These are phyloP conservation scores for Leptographium galeiforme DNA, from an alignment of 2,329 filamentous ascomycete species.

Conservation along the genomic window DNA sequence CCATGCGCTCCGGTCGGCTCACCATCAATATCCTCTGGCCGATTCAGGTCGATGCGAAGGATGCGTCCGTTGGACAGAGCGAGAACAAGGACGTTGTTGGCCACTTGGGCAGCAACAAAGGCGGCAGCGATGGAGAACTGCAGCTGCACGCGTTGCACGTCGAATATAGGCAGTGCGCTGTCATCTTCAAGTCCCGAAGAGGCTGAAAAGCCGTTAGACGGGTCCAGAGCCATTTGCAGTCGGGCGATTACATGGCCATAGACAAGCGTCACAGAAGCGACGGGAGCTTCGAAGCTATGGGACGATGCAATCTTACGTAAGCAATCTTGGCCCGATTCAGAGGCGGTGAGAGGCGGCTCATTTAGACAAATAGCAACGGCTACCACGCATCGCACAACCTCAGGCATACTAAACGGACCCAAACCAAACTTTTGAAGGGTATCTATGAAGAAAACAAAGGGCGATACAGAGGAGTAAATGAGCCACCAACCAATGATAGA, in stretches of 20 bases:
- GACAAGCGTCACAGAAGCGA: not conserved
- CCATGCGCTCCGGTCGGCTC: slow-evolving; percentile 10
- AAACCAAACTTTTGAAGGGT: not conserved
- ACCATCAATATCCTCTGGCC: slow-evolving; percentile 91
- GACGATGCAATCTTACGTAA: not conserved
- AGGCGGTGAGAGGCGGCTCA: not conserved
- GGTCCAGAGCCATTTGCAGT: slow-evolving; percentile 37
- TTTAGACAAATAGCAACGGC: too few relatives aligned
- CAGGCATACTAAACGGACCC: not conserved
- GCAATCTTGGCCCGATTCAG: not conserved
- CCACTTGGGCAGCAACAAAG: slow-evolving; percentile 91
- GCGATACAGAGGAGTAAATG: not conserved
- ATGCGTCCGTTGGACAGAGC: slow-evolving; percentile 88
- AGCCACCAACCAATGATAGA: not conserved
- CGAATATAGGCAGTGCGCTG: slow-evolving; percentile 76
- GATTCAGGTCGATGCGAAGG: slow-evolving; percentile 84
- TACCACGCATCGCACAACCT: too few relatives aligned
- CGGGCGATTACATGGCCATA: not conserved
- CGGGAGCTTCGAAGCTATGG: not conserved
- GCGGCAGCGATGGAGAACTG: slow-evolving; percentile 90
- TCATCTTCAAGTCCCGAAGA: slow-evolving; percentile 23
- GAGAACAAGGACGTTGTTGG: slow-evolving; percentile 90
- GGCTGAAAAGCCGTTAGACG: slow-evolving; percentile 58
- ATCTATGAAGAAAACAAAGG: not conserved
- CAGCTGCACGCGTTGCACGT: slow-evolving; percentile 81